Percentiles rank a stretch among this genome's conserved stretches.
phyloP scores from a whole-genome alignment of 805 yeast genomes.

The Saturnispora quitensis region DNA sequence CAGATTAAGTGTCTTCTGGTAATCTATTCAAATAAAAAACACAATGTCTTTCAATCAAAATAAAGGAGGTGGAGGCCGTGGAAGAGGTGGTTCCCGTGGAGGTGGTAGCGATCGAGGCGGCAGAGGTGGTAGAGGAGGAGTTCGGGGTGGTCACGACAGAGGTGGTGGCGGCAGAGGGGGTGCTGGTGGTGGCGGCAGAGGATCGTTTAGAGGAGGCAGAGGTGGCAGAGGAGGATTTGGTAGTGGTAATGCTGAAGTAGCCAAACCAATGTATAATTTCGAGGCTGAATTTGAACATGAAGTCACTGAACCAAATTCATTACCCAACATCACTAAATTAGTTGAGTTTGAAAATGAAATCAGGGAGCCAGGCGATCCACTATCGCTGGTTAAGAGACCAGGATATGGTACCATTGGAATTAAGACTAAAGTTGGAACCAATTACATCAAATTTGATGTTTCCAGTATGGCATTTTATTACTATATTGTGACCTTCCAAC shows the following conservation, averaged over 20 bases:
- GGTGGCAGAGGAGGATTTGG: constrained; percentile 11
- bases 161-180: constrained; percentile 14
- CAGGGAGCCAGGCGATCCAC: constrained; percentile 12
- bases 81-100: neutral
- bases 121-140: constrained; percentile 5
- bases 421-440: constrained; percentile 18
- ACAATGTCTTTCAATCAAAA: neutral
- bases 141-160: neutral
- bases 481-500: constrained; percentile 20
- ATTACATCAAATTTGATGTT: constrained; percentile 15
- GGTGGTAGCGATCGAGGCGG: constrained; percentile 1
- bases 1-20: no score
- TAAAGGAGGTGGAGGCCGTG: neutral
- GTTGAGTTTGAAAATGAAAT: constrained; percentile 6
- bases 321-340: constrained; percentile 11
- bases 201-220: constrained; percentile 12
- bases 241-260: constrained; percentile 13
- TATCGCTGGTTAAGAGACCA: constrained; percentile 16
- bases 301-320: constrained; percentile 12
- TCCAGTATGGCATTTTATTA: constrained; percentile 13
- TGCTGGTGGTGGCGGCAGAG: constrained; percentile 12
- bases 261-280: constrained; percentile 15
- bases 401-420: constrained; percentile 20
- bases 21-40: neutral
- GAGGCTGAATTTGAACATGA: constrained; percentile 14